Evolutionary conservation across 208 protist species (phyloP).

Genomic region (Wallacemonas sp.): DNA sequence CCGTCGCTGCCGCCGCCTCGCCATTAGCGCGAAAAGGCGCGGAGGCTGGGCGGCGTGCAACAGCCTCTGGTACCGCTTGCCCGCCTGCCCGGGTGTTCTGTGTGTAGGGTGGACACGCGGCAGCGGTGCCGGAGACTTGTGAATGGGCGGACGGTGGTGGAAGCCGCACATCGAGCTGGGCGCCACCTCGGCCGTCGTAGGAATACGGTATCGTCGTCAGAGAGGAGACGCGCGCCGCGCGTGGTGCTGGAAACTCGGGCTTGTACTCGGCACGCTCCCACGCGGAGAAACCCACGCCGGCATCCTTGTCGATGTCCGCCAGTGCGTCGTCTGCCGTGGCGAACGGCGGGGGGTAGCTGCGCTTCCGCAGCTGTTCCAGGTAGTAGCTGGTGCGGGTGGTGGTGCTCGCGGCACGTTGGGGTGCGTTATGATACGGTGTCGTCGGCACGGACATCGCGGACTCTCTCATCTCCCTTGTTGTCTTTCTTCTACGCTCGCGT

Average conservation of each 20-base stretch:
- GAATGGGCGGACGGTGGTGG: not conserved
- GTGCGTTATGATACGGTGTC: not conserved
- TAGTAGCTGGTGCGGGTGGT: constrained; percentile 9
- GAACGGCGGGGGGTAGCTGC: not conserved
- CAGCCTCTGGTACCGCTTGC: too few relatives aligned
- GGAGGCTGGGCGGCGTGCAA: not conserved
- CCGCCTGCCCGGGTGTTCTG: not conserved
- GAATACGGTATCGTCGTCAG: not conserved
- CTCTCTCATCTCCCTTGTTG: not conserved
- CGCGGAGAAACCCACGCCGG: not conserved
- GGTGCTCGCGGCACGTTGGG: not conserved
- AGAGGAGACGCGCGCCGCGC: not conserved
- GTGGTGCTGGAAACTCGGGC: constrained; percentile 2
- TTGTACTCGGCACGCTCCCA: constrained; percentile 8
- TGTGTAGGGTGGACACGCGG: too few relatives aligned
- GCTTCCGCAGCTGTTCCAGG: constrained; percentile 7
- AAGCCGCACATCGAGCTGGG: not conserved
- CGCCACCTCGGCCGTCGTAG: not conserved
- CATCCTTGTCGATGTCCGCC: not conserved
- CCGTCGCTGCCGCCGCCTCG: too few relatives aligned
- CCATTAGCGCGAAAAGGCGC: not conserved
- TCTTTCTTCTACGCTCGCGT: not conserved
- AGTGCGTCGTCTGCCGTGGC: not conserved
- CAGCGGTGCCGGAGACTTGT: too few relatives aligned
- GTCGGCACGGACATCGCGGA: not conserved